phyloP scores from a whole-genome alignment of 345 rosid genomes.

The Salix arbutifolia region DNA sequence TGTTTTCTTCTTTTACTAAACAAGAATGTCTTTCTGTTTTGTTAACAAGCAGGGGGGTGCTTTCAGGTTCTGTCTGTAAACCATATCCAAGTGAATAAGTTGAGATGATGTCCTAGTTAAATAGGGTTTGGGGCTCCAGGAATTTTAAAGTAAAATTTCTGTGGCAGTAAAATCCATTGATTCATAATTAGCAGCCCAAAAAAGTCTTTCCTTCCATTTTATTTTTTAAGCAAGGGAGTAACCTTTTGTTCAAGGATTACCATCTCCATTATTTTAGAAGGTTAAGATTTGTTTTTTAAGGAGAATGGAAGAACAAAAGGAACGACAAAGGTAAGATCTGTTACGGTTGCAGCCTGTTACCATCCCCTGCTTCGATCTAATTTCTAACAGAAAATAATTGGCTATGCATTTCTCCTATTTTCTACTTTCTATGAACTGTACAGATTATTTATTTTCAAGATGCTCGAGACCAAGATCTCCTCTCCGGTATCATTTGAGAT shows the following conservation, averaged over 20 bases:
- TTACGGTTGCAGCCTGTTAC: no score
- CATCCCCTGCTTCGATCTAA: no score
- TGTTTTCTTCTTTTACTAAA: neutral
- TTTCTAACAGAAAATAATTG: no score
- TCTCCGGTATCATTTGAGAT: neutral
- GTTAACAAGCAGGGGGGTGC: neutral
- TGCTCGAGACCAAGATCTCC: neutral
- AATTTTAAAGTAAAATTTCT: neutral
- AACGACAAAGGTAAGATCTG: no score
- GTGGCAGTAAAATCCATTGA: neutral
- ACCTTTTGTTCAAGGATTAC: neutral
- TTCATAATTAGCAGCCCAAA: neutral
- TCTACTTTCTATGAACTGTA: no score
- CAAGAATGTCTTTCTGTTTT: neutral
- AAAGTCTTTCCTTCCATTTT: neutral
- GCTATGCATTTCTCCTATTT: no score
- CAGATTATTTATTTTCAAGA: neutral
- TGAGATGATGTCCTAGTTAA: neutral
- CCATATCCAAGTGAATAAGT: slow-evolving; percentile 7
- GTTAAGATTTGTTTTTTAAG: no score
- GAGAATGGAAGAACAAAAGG: no score
- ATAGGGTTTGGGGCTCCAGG: slow-evolving; percentile 55
- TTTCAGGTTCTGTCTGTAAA: neutral
- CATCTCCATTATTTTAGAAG: no score
- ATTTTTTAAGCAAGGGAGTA: neutral